A percentile compares a stretch with the other conserved stretches of the same genome.
Conservation (phyloP, 768 basidiomycete genomes). For the Hysterangium stoloniferum region DNA sequence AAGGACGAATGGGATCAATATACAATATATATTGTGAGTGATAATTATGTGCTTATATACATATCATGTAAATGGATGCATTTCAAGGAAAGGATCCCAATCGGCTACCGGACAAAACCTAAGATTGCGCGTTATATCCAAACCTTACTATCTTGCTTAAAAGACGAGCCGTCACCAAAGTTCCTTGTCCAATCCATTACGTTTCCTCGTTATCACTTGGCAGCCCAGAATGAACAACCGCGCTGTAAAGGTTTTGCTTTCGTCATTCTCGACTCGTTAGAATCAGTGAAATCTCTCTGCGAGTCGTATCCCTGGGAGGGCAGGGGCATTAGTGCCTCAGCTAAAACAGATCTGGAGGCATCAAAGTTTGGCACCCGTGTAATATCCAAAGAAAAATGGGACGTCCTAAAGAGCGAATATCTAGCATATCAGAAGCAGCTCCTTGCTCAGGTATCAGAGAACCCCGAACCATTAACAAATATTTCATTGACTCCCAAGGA, state of each 20-base stretch:
- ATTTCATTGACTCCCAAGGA: background rate
- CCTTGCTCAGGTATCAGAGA: conserved; percentile 26
- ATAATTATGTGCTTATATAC: background rate
- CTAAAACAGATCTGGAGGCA: conserved; percentile 29
- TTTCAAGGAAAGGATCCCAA: conserved; percentile 63
- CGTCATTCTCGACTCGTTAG: conserved; percentile 39
- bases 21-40: conserved; percentile 62
- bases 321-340: background rate
- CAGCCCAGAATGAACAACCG: conserved; percentile 44
- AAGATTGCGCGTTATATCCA: conserved; percentile 40
- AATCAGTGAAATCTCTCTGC: conserved; percentile 37
- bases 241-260: conserved; percentile 74
- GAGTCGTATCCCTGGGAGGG: conserved; percentile 55
- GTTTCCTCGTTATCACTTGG: conserved; percentile 58
- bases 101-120: conserved; percentile 41
- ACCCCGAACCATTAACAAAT: background rate
- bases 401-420: conserved; percentile 59
- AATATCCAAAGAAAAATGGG: conserved; percentile 54
- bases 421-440: conserved; percentile 50
- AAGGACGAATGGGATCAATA: conserved; percentile 49
- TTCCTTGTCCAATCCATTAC: conserved; percentile 42
- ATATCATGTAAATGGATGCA: background rate
- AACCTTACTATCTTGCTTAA: conserved; percentile 23
- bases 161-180: background rate
- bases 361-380: conserved; percentile 51